Percentiles rank a stretch among this genome's conserved stretches.
These are phyloP conservation scores for Aristolochia fimbriata DNA, from an alignment of 164 flowering plant genomes.

Conservation along the genomic window DNA sequence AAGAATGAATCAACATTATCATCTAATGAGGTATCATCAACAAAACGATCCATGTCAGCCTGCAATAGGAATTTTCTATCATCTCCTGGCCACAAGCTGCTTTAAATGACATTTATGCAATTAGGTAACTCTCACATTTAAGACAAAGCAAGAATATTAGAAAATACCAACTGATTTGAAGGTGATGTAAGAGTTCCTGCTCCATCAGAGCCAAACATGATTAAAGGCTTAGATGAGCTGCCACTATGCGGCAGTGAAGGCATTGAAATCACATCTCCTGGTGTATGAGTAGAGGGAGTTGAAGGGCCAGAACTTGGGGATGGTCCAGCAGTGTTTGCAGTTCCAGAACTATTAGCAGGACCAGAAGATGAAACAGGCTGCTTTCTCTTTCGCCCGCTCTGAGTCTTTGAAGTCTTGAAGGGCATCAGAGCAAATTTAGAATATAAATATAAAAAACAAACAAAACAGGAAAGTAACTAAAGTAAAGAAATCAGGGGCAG, in stretches of 20 bases:
- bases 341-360: constrained; percentile 98
- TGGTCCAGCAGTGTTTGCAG: constrained; percentile 94
- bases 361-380: constrained; percentile 96
- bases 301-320: constrained; percentile 97
- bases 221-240: constrained; percentile 67
- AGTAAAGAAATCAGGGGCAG: too few relatives aligned
- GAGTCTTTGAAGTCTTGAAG: constrained; percentile 70
- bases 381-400: constrained; percentile 84
- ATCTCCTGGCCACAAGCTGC: constrained; percentile 66
- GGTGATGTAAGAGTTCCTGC: constrained; percentile 81
- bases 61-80: constrained; percentile 76
- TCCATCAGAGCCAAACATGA: constrained; percentile 78
- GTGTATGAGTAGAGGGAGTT: constrained; percentile 95
- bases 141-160: neutral
- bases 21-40: constrained; percentile 85
- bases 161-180: constrained; percentile 80
- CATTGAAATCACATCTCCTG: constrained; percentile 93
- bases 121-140: too few relatives aligned
- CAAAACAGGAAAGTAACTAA: too few relatives aligned
- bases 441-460: too few relatives aligned
- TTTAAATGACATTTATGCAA: too few relatives aligned
- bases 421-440: too few relatives aligned
- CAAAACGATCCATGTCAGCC: constrained; percentile 87
- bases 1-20: constrained; percentile 95
- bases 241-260: constrained; percentile 69